Conservation (phyloP, 805 yeast genomes). For the Starmerella stigmatis region DNA sequence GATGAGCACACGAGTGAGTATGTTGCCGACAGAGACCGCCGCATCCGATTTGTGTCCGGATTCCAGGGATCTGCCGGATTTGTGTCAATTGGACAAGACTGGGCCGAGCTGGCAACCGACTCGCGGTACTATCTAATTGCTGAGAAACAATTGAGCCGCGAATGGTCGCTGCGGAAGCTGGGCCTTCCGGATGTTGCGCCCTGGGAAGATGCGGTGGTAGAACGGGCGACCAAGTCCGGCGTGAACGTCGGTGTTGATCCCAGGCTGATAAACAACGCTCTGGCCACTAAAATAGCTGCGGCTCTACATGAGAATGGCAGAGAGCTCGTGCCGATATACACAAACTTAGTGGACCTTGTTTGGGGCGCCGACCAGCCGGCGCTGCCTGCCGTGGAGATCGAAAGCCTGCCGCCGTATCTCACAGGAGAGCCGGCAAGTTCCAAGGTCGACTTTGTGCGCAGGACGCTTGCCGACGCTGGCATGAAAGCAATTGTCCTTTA, state of each 20-base stretch:
- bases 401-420: conserved; percentile 41
- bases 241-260: conserved; percentile 76
- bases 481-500: conserved; percentile 44
- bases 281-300: conserved; percentile 29
- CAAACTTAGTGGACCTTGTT: conserved; percentile 62
- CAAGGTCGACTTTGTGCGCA: conserved; percentile 42
- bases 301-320: conserved; percentile 29
- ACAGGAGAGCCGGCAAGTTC: conserved; percentile 54
- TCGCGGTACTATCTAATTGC: conserved; percentile 94
- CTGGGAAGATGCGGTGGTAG: conserved; percentile 72
- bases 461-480: conserved; percentile 25
- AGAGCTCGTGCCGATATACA: conserved; percentile 41
- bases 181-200: conserved; percentile 59
- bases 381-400: conserved; percentile 42
- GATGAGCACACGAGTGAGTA: conserved; percentile 93
- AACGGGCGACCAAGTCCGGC: conserved; percentile 38
- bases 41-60: conserved; percentile 69
- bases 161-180: conserved; percentile 73
- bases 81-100: conserved; percentile 60
- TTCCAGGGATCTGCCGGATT: conserved; percentile 91
- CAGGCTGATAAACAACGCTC: conserved; percentile 39
- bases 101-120: conserved; percentile 81
- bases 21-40: conserved; percentile 67
- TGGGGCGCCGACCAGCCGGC: conserved; percentile 63
- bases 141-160: conserved; percentile 59